Evolutionary conservation across 73 alveolate genomes (phyloP).

Genomic region (Paramecium pentaurelia): DNA sequence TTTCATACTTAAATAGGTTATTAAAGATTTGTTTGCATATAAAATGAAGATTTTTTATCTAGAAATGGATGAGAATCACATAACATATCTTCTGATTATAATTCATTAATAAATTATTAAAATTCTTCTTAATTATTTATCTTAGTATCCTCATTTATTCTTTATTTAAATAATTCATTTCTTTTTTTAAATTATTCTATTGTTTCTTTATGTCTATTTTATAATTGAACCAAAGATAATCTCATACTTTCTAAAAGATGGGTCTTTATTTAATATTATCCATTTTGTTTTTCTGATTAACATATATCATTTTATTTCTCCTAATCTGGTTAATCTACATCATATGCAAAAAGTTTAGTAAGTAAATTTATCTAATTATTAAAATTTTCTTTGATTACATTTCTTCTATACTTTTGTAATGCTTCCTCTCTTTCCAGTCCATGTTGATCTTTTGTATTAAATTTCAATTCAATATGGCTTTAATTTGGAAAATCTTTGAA

Average conservation of each 20-base stretch:
- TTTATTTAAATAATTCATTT: not conserved
- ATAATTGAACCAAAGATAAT: not conserved
- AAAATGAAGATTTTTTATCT: not conserved
- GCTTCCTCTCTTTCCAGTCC: conserved; percentile 42
- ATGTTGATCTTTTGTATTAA: not conserved
- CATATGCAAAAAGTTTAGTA: conserved; percentile 36
- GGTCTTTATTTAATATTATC: not conserved
- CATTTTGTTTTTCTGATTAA: not conserved
- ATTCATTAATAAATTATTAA: not conserved
- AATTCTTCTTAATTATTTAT: conserved; percentile 11
- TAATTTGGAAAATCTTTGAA: conserved; percentile 47
- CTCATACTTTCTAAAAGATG: not conserved
- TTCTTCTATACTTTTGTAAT: conserved; percentile 3
- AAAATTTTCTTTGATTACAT: not conserved
- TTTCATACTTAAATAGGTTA: conserved; percentile 4
- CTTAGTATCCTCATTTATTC: not conserved
- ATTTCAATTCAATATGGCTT: conserved; percentile 48
- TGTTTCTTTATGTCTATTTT: not conserved
- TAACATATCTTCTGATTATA: not conserved
- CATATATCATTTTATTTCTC: not conserved
- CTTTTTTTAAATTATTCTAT: not conserved
- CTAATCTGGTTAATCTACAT: not conserved
- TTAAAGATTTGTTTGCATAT: not conserved
- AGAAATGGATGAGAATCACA: conserved; percentile 28
- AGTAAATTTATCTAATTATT: not conserved